A percentile compares a stretch with the other conserved stretches of the same genome.
phyloP scores from a whole-genome alignment of 2,329 filamentous ascomycete species.

The Curvularia eragrostidis region DNA sequence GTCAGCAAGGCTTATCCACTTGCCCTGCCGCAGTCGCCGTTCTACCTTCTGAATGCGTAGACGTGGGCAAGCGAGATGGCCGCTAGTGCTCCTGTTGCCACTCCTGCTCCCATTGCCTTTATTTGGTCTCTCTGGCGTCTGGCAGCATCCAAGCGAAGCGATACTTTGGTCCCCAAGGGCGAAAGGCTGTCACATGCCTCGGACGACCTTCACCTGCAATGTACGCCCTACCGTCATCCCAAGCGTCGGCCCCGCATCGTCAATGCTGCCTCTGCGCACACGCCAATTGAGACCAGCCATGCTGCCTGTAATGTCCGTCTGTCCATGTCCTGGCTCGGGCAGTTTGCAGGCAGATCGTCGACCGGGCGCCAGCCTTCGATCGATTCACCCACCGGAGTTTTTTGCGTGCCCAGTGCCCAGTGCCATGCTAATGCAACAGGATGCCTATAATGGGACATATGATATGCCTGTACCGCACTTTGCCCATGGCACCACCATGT shows the following conservation, averaged over 20 bases:
- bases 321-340: conserved; percentile 31
- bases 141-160: background rate
- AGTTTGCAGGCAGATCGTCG: conserved; percentile 47
- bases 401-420: conserved; percentile 29
- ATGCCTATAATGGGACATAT: conserved; percentile 31
- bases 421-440: conserved; percentile 29
- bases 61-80: conserved; percentile 11
- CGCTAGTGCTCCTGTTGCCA: conserved; percentile 13
- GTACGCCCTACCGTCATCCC: conserved; percentile 34
- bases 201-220: conserved; percentile 4
- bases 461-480: conserved; percentile 35
- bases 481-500: conserved; percentile 34
- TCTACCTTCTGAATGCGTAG: conserved; percentile 19
- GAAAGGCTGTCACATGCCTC: background rate
- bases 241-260: conserved; percentile 38
- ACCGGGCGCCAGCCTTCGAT: conserved; percentile 41
- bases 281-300: conserved; percentile 26
- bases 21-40: conserved; percentile 15
- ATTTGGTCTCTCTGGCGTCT: background rate
- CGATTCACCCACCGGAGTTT: conserved; percentile 46
- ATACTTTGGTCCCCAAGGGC: background rate
- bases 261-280: conserved; percentile 25
- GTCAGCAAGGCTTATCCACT: conserved; percentile 9
- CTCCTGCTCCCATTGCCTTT: background rate
- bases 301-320: conserved; percentile 30